A percentile compares a stretch with the other conserved stretches of the same genome.
Evolutionary conservation across 352 stramenopile genomes (phyloP).

Genomic region (Globisporangium heterothallicum): DNA sequence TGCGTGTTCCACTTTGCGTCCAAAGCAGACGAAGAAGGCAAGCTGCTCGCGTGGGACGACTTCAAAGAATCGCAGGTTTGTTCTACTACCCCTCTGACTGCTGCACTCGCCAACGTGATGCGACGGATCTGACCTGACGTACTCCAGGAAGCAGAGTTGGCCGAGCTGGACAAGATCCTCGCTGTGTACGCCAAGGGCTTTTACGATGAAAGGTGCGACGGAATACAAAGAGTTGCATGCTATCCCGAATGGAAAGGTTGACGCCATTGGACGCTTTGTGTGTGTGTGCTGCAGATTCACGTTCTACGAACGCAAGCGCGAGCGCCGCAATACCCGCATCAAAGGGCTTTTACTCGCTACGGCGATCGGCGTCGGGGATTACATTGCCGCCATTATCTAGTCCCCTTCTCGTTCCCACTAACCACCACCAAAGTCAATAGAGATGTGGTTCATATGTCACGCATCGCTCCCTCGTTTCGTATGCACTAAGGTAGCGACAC

Average conservation of each 20-base stretch:
- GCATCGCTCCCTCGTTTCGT: no score
- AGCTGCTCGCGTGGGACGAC: slow-evolving; percentile 49
- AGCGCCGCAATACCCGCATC: slow-evolving; percentile 44
- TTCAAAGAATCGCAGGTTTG: slow-evolving; percentile 58
- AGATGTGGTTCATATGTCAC: no score
- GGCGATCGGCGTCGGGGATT: slow-evolving; percentile 49
- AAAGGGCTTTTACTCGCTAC: slow-evolving; percentile 47
- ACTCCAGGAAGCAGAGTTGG: slow-evolving; percentile 44
- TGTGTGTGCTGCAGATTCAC: slow-evolving; percentile 28
- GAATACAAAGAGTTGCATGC: no score
- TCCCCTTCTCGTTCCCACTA: background rate
- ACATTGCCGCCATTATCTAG: slow-evolving; percentile 37
- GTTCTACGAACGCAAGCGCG: slow-evolving; percentile 53
- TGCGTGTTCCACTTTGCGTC: slow-evolving; percentile 70
- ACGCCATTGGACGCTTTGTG: no score
- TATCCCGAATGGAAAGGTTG: no score
- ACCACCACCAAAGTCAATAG: no score
- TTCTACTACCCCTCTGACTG: background rate
- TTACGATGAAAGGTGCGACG: slow-evolving; percentile 57
- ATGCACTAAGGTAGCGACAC: no score
- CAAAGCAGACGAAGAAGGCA: slow-evolving; percentile 50
- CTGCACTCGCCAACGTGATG: no score
- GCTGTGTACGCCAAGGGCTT: slow-evolving; percentile 66
- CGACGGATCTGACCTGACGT: no score
- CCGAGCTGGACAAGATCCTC: slow-evolving; percentile 53